phyloP scores from a whole-genome alignment of 305 asterid species.

The Fraxinus dipetala region DNA sequence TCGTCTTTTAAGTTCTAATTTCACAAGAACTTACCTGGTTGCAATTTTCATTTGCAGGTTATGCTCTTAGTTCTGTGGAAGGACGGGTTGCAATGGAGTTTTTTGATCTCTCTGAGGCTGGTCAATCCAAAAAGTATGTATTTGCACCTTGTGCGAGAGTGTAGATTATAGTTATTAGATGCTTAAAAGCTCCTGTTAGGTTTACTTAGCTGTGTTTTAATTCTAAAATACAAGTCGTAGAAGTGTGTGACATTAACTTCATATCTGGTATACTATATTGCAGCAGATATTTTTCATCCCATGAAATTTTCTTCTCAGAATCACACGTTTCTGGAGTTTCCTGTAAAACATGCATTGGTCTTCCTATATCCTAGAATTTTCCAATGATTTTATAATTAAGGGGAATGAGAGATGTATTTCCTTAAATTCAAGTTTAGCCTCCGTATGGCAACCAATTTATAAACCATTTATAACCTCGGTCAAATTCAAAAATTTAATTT shows the following conservation, averaged over 20 bases:
- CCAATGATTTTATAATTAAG: neutral
- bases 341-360: neutral
- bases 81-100: constrained; percentile 95
- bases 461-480: neutral
- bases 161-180: neutral
- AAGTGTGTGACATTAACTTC: constrained; percentile 4
- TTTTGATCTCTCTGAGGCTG: constrained; percentile 80
- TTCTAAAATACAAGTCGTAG: neutral
- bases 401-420: neutral
- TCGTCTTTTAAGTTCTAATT: neutral
- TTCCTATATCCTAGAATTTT: neutral
- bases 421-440: neutral
- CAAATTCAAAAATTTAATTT: neutral
- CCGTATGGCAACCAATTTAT: neutral
- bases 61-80: constrained; percentile 92
- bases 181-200: neutral
- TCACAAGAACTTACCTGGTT: constrained; percentile 4
- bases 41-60: constrained; percentile 55
- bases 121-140: constrained; percentile 84
- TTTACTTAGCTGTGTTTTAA: neutral
- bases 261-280: neutral
- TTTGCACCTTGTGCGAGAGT: neutral
- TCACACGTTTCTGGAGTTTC: neutral
- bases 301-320: neutral
- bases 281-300: neutral